Base-by-base conservation (phyloP, 345 rosid species). In the Salix purpurea region DNA sequence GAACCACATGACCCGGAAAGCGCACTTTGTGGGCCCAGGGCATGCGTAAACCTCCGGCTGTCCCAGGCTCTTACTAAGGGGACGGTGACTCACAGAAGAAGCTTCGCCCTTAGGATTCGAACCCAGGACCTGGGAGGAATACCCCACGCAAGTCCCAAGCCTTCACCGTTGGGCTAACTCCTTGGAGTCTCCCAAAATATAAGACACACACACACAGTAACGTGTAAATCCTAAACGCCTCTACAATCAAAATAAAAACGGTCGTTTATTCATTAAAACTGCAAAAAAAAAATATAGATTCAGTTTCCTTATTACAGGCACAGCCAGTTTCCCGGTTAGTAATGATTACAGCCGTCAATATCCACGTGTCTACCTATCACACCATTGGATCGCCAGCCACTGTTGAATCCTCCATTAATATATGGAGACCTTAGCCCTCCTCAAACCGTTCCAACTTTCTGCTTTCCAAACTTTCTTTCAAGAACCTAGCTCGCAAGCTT, bases 341-440 rank as follows among this genome's bases (percentile, higher is more conserved):
- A 54, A 80, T 16, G 76, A 72, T 77, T 67, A 83, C 85, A 85
- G 40, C 30, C 36, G 54, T 56, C 48, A 15, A 6, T 32, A 46
- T 67, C 79, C 87, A 86, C 88, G 87, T 85, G 94, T 89, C 80
- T 5, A 68, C 28, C 68, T 15, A 37, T 76, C 67, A 50, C 21
- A 30, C 36, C 75, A 73, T 65, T 65, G 36, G 62, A 78, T 73
- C 60, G 71, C 76, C 81, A 11, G 71, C 76, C 77, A 5, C 42
- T 34, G 7, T 1, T 26, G 71, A 6, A 4, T 48, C 62, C 65
- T 19, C 7, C 32, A 42, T 69, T 40, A 40, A 74, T 71, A 86
- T 74, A 69, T 65, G 24, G 26, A 24, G 65, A 4, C 30, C 79
- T 46, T 73, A 18, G 6, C 65, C 39, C 74, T 18, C 28, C 79